A percentile compares a stretch with the other conserved stretches of the same genome.
Conservation (phyloP, 2,329 filamentous ascomycete genomes). For the Aquanectria penicillioides region DNA sequence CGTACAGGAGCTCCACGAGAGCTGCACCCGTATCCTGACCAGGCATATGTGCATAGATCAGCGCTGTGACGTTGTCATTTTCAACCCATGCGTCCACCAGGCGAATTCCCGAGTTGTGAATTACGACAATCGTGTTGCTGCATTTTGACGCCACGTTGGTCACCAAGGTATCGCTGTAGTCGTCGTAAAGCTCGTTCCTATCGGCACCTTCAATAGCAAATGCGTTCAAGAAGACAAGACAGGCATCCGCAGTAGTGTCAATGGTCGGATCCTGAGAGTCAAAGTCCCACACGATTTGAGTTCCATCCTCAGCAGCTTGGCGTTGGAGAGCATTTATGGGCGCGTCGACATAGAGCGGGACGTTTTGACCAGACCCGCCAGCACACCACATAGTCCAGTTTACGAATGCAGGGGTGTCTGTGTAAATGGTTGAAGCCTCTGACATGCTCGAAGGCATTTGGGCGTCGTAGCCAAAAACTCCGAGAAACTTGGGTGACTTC, state of each 20-base stretch:
- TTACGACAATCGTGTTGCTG: background rate
- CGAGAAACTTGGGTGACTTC: constrained; percentile 1
- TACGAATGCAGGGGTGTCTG: background rate
- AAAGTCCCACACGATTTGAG: background rate
- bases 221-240: constrained; percentile 3
- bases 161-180: constrained; percentile 2
- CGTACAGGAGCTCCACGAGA: background rate
- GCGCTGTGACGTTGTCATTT: background rate
- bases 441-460: background rate
- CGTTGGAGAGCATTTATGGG: background rate
- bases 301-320: background rate
- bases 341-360: background rate
- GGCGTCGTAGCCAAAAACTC: constrained; percentile 6
- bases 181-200: background rate
- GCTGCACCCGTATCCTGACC: background rate
- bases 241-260: background rate
- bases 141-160: constrained; percentile 1
- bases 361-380: constrained; percentile 3
- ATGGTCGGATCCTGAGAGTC: background rate
- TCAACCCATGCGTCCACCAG: background rate
- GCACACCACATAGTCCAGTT: constrained; percentile 7
- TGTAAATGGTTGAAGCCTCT: background rate
- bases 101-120: background rate
- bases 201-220: constrained; percentile 3
- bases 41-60: background rate